Evolutionary conservation across 2,329 filamentous ascomycete genomes (phyloP).

Genomic region (Cercospora sp.): DNA sequence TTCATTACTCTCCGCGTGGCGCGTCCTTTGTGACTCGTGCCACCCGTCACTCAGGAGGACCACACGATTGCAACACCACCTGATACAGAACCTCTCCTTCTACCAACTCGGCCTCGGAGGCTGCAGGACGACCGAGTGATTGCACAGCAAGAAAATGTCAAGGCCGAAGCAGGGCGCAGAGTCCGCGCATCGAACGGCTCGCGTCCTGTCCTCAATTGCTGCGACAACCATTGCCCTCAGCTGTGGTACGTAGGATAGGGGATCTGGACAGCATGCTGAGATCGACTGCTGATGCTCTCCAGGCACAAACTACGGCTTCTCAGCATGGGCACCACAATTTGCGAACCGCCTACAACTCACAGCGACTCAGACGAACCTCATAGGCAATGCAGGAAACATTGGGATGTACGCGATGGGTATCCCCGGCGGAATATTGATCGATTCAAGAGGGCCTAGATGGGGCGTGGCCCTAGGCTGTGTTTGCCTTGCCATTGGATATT

Average conservation of each 20-base stretch:
- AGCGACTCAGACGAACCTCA: slow-evolving; percentile 89
- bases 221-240: slow-evolving; percentile 83
- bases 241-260: slow-evolving; percentile 70
- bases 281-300: slow-evolving; percentile 67
- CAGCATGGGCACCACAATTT: slow-evolving; percentile 95
- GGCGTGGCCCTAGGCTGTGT: slow-evolving; percentile 75
- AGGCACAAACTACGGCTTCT: slow-evolving; percentile 85
- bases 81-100: background rate
- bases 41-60: background rate
- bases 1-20: background rate
- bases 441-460: slow-evolving; percentile 75
- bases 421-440: slow-evolving; percentile 83
- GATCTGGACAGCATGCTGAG: slow-evolving; percentile 46
- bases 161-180: slow-evolving; percentile 38
- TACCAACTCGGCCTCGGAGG: background rate
- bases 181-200: slow-evolving; percentile 59
- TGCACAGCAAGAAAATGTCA: background rate
- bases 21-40: background rate
- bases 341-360: slow-evolving; percentile 82
- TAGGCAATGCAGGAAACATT: slow-evolving; percentile 76
- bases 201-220: slow-evolving; percentile 79
- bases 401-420: slow-evolving; percentile 94
- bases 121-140: no score
- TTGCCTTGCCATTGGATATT: slow-evolving; percentile 77
- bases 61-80: background rate